These are phyloP conservation scores for Podospora pseudoanserina DNA, from an alignment of 495 filamentous ascomycete genomes.

Conservation along the genomic window DNA sequence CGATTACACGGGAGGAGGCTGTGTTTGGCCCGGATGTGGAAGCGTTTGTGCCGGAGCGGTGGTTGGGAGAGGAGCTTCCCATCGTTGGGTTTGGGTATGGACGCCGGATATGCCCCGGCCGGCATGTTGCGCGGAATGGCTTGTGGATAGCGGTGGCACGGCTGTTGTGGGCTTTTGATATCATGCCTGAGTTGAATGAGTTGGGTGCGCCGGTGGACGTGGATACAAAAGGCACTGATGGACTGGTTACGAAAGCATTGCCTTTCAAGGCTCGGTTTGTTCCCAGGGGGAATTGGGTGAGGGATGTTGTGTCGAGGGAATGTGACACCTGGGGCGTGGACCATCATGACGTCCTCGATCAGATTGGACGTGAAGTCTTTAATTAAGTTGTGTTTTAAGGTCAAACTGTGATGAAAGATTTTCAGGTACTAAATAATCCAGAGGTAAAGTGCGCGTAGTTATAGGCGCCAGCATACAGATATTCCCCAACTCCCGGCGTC, in stretches of 20 bases:
- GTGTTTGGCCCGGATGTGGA: slow-evolving; percentile 53
- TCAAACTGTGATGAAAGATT: too few relatives aligned
- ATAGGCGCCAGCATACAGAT: too few relatives aligned
- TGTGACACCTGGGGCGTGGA: slow-evolving; percentile 3
- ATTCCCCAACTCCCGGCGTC: too few relatives aligned
- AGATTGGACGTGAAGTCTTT: not conserved
- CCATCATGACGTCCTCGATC: not conserved
- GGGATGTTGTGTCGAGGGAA: slow-evolving; percentile 1
- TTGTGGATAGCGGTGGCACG: slow-evolving; percentile 46
- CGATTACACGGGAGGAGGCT: slow-evolving; percentile 50
- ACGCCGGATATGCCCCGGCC: slow-evolving; percentile 51
- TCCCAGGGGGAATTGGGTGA: slow-evolving; percentile 6
- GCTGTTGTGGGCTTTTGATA: slow-evolving; percentile 47
- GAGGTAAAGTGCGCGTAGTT: too few relatives aligned
- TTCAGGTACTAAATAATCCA: too few relatives aligned
- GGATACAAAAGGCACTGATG: slow-evolving; percentile 38
- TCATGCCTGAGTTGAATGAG: slow-evolving; percentile 41
- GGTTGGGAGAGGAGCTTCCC: slow-evolving; percentile 33
- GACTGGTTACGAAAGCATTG: slow-evolving; percentile 45
- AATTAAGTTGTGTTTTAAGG: too few relatives aligned
- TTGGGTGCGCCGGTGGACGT: slow-evolving; percentile 43
- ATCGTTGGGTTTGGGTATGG: slow-evolving; percentile 51
- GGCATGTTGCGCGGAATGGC: slow-evolving; percentile 44
- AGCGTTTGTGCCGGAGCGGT: slow-evolving; percentile 44
- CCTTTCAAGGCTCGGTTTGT: slow-evolving; percentile 33